Conservation (phyloP, 805 yeast species). For the Barnettozyma sucrosica region DNA sequence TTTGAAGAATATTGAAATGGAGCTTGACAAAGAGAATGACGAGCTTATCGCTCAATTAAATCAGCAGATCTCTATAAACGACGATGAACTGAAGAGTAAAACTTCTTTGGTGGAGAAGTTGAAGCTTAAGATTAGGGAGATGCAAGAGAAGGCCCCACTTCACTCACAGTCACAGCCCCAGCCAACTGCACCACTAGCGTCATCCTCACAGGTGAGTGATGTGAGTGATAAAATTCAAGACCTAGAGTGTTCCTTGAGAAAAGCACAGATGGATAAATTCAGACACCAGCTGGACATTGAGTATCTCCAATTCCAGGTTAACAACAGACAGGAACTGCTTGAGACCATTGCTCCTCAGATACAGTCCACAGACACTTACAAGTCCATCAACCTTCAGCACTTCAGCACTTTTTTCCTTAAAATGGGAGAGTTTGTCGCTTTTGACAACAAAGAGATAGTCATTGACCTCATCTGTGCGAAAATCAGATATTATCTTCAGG, state of each 20-base stretch:
- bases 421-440: background rate
- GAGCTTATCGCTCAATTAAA: conserved; percentile 40
- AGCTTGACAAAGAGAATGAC: conserved; percentile 38
- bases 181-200: background rate
- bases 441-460: conserved; percentile 1
- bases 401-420: background rate
- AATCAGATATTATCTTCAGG: background rate
- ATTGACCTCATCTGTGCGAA: background rate
- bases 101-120: conserved; percentile 8
- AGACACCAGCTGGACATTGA: background rate
- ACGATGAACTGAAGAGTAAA: conserved; percentile 18
- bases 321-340: background rate
- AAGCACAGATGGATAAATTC: background rate
- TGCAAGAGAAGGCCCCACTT: conserved; percentile 10
- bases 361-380: background rate
- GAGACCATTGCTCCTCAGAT: background rate
- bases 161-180: too few relatives aligned
- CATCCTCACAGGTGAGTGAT: background rate
- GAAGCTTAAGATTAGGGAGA: conserved; percentile 14
- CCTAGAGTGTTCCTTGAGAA: background rate
- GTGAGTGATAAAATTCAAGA: background rate
- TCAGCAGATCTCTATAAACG: conserved; percentile 29
- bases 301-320: background rate
- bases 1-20: conserved; percentile 43
- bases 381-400: background rate